Conservation (phyloP, 2,329 filamentous ascomycete genomes). For the Arthrinium phaeospermum region DNA sequence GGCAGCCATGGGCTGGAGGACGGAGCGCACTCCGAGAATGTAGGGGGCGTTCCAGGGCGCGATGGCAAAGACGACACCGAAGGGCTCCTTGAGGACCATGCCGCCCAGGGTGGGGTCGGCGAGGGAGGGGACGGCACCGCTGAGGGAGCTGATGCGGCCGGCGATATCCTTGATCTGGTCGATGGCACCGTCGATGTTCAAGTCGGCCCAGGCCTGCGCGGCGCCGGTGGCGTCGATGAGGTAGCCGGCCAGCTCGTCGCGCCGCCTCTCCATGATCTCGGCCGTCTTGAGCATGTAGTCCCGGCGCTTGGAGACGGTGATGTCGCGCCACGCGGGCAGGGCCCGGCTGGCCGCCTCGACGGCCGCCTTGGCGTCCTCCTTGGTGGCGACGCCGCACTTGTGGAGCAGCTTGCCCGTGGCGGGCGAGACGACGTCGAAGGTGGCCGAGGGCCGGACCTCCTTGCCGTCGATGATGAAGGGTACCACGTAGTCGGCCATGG, state of each 20-base stretch:
- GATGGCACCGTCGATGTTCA: constrained; percentile 41
- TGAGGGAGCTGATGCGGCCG: constrained; percentile 41
- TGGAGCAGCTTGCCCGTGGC: constrained; percentile 56
- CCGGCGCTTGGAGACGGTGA: constrained; percentile 60
- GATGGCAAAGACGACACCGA: constrained; percentile 69
- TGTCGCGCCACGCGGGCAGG: constrained; percentile 67
- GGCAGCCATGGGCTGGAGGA: constrained; percentile 65
- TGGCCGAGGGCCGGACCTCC: constrained; percentile 51
- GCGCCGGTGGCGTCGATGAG: constrained; percentile 50
- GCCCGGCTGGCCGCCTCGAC: constrained; percentile 59
- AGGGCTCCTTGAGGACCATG: constrained; percentile 69
- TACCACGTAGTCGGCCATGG: constrained; percentile 39
- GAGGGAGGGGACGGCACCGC: constrained; percentile 39
- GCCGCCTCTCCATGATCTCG: constrained; percentile 59
- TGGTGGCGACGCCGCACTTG: constrained; percentile 60
- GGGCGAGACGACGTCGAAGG: constrained; percentile 64
- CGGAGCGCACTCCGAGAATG: constrained; percentile 48
- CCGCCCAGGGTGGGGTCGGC: constrained; percentile 56
- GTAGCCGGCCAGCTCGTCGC: constrained; percentile 59
- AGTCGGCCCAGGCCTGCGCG: constrained; percentile 34
- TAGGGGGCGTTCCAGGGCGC: constrained; percentile 64
- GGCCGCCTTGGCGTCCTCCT: constrained; percentile 57
- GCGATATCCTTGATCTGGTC: constrained; percentile 46
- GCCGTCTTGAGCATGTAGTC: constrained; percentile 68
- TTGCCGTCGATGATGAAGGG: constrained; percentile 51